These are phyloP conservation scores for Calonectria pseudoturangicola DNA, from an alignment of 2,329 filamentous ascomycete species.

Conservation along the genomic window DNA sequence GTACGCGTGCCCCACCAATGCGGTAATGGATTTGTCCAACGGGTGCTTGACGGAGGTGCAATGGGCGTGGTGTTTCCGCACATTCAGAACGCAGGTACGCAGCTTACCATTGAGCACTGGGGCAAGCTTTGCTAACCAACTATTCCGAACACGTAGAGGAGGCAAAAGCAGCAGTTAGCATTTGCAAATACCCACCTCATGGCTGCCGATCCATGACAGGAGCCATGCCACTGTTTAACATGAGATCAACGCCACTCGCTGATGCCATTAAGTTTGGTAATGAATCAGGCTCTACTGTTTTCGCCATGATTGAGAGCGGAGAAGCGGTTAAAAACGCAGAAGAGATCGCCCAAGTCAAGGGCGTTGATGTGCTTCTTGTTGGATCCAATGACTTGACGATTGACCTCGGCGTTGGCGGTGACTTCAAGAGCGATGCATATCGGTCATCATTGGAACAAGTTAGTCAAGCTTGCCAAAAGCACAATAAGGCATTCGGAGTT, in stretches of 20 bases:
- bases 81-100: constrained; percentile 38
- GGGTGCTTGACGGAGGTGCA: constrained; percentile 58
- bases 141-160: constrained; percentile 59
- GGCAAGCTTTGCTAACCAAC: not conserved
- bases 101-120: not conserved
- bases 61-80: constrained; percentile 58
- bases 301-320: constrained; percentile 55
- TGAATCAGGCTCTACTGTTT: constrained; percentile 47
- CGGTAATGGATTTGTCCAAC: constrained; percentile 58
- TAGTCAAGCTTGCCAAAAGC: constrained; percentile 38
- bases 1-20: constrained; percentile 59
- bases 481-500: constrained; percentile 42
- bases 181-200: constrained; percentile 54
- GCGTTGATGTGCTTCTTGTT: constrained; percentile 57
- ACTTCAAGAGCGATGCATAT: constrained; percentile 37
- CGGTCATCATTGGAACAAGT: constrained; percentile 40
- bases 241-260: constrained; percentile 38
- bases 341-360: constrained; percentile 56
- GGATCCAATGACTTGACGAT: constrained; percentile 57
- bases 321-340: constrained; percentile 53
- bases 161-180: constrained; percentile 63
- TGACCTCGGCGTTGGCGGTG: constrained; percentile 40
- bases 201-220: constrained; percentile 54
- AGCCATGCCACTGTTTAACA: constrained; percentile 48
- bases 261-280: constrained; percentile 49